phyloP scores from a whole-genome alignment of 805 yeast species.

The Nakazawaea populi region DNA sequence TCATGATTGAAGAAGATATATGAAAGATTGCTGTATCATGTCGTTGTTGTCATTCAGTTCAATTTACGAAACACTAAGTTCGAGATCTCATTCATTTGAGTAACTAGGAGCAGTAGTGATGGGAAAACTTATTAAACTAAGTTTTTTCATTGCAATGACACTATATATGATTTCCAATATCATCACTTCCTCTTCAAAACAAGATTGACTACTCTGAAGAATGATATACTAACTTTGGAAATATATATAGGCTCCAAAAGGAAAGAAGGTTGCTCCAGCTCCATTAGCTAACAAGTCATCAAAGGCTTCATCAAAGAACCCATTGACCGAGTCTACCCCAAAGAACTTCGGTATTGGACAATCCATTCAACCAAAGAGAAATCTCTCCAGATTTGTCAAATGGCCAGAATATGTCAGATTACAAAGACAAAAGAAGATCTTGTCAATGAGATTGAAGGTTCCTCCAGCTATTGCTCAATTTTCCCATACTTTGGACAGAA shows the following conservation, averaged over 20 bases:
- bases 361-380: slow-evolving; percentile 89
- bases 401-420: slow-evolving; percentile 99
- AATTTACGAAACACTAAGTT: neutral
- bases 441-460: slow-evolving; percentile 93
- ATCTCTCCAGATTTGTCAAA: slow-evolving; percentile 94
- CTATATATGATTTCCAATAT: neutral
- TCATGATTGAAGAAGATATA: neutral
- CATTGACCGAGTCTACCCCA: slow-evolving; percentile 85
- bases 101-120: slow-evolving; percentile 5
- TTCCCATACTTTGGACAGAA: slow-evolving; percentile 94
- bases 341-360: slow-evolving; percentile 97
- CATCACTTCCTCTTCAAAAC: neutral
- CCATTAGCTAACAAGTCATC: slow-evolving; percentile 82
- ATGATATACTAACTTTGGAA: slow-evolving; percentile 3
- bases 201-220: too few relatives aligned
- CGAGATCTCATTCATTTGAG: neutral
- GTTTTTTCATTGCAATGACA: slow-evolving; percentile 1
- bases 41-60: neutral
- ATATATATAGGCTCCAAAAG: slow-evolving; percentile 10
- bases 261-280: slow-evolving; percentile 93
- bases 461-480: slow-evolving; percentile 98
- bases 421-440: slow-evolving; percentile 98
- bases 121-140: neutral
- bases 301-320: slow-evolving; percentile 57
- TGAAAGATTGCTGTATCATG: neutral